phyloP scores from a whole-genome alignment of 441 rosid genomes.

The Brassica balearica region DNA sequence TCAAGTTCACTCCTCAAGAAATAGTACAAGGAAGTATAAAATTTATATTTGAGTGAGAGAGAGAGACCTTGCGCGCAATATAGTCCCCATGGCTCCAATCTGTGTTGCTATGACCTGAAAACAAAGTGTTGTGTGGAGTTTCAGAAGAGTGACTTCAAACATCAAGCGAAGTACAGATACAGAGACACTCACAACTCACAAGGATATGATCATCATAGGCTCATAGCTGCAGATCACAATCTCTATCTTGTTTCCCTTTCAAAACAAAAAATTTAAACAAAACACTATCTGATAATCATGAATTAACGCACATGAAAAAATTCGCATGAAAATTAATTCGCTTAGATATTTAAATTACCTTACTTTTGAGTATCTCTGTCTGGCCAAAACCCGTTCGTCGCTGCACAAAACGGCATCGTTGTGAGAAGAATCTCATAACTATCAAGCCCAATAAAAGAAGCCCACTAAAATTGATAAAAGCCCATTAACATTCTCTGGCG shows the following conservation, averaged over 20 bases:
- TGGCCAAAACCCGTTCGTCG: no score
- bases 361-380: no score
- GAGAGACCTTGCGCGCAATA: constrained; percentile 5
- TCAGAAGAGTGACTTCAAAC: constrained; percentile 7
- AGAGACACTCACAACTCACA: constrained; percentile 77
- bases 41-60: neutral
- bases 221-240: constrained; percentile 71
- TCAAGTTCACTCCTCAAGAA: no score
- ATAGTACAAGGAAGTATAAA: no score
- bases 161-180: constrained; percentile 2
- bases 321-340: no score
- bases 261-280: constrained; percentile 22
- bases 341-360: no score
- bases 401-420: no score
- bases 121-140: neutral
- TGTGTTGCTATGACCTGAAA: constrained; percentile 86
- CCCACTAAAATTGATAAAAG: neutral
- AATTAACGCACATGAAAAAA: no score
- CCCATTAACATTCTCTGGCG: neutral
- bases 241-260: constrained; percentile 83
- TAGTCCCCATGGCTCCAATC: constrained; percentile 56
- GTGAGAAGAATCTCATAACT: neutral
- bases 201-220: constrained; percentile 80
- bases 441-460: neutral
- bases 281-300: no score